Evolutionary conservation across 2,329 filamentous ascomycete species (phyloP).

Genomic region (Colletotrichum nymphaeae): DNA sequence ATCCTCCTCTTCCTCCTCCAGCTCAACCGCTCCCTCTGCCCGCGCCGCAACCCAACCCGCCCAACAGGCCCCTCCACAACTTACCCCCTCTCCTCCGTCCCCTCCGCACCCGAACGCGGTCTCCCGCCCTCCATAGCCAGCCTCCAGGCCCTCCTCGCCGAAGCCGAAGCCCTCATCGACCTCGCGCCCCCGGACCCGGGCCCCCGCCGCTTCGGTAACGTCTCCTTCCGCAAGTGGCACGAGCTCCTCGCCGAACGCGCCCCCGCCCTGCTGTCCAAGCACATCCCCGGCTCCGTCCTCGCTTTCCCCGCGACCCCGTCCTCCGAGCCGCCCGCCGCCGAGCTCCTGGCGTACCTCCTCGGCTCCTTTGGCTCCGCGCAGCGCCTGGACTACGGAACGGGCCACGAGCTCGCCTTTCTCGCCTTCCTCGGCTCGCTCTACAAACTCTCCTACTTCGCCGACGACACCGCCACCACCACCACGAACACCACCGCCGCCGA

Average conservation of each 20-base stretch:
- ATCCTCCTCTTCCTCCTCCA: slow-evolving; percentile 90
- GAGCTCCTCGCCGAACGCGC: slow-evolving; percentile 72
- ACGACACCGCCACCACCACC: background rate
- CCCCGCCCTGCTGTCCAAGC: slow-evolving; percentile 59
- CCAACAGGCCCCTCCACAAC: slow-evolving; percentile 49
- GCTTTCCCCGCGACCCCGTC: slow-evolving; percentile 36
- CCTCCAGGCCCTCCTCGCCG: slow-evolving; percentile 74
- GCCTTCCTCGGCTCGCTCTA: slow-evolving; percentile 91
- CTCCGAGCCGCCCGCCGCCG: slow-evolving; percentile 42
- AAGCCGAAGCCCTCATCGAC: slow-evolving; percentile 74
- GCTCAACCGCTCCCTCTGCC: slow-evolving; percentile 88
- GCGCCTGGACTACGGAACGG: slow-evolving; percentile 93
- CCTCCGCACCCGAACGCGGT: slow-evolving; percentile 47
- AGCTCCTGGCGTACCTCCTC: slow-evolving; percentile 72
- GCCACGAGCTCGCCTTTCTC: slow-evolving; percentile 94
- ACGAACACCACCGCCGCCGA: no score
- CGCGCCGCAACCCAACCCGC: slow-evolving; percentile 61
- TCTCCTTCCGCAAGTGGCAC: slow-evolving; percentile 89
- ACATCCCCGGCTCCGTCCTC: slow-evolving; percentile 41
- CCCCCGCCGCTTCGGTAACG: slow-evolving; percentile 90
- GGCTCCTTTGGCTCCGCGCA: slow-evolving; percentile 90
- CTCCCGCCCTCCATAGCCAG: slow-evolving; percentile 68
- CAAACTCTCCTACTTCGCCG: slow-evolving; percentile 83
- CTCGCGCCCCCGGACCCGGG: slow-evolving; percentile 87
- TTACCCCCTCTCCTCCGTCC: slow-evolving; percentile 55